Evolutionary conservation across 768 basidiomycete species (phyloP).

Genomic region (Collybia sordida): DNA sequence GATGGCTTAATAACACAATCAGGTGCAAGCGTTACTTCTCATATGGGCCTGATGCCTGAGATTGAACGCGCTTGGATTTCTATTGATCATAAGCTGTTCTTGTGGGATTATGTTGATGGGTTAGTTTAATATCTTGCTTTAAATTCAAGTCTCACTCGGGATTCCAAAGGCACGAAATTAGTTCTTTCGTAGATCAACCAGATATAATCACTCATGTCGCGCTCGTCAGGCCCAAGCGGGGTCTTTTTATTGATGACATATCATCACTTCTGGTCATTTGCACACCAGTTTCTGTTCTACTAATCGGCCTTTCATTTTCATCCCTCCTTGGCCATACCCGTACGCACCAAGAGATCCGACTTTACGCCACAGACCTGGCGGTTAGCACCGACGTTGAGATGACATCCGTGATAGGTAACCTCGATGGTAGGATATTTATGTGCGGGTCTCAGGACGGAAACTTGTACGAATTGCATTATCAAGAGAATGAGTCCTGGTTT

Average conservation of each 20-base stretch:
- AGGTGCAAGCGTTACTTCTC: slow-evolving; percentile 71
- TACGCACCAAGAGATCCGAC: slow-evolving; percentile 70
- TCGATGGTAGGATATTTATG: slow-evolving; percentile 90
- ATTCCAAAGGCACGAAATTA: slow-evolving; percentile 74
- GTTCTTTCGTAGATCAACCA: slow-evolving; percentile 87
- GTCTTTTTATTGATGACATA: slow-evolving; percentile 93
- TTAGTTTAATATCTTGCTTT: slow-evolving; percentile 34
- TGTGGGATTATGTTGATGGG: slow-evolving; percentile 98
- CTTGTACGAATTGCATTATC: slow-evolving; percentile 91
- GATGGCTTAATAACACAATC: slow-evolving; percentile 9
- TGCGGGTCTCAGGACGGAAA: slow-evolving; percentile 81
- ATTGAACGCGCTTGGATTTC: slow-evolving; percentile 96
- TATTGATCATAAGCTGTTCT: slow-evolving; percentile 88
- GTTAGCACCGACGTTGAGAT: slow-evolving; percentile 82
- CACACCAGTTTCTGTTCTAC: slow-evolving; percentile 77
- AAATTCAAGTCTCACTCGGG: background rate
- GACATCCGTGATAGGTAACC: slow-evolving; percentile 77
- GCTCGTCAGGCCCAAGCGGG: slow-evolving; percentile 80
- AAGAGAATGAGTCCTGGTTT: slow-evolving; percentile 91
- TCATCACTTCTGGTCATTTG: slow-evolving; percentile 86
- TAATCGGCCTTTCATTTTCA: slow-evolving; percentile 76
- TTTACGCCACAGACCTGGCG: slow-evolving; percentile 88
- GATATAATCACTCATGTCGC: slow-evolving; percentile 89
- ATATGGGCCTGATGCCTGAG: slow-evolving; percentile 90
- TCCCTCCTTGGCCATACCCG: slow-evolving; percentile 39